Percentiles rank a stretch among this genome's conserved stretches.
Evolutionary conservation across 2,329 filamentous ascomycete species (phyloP).

Genomic region (Phyllosticta ampelicida): DNA sequence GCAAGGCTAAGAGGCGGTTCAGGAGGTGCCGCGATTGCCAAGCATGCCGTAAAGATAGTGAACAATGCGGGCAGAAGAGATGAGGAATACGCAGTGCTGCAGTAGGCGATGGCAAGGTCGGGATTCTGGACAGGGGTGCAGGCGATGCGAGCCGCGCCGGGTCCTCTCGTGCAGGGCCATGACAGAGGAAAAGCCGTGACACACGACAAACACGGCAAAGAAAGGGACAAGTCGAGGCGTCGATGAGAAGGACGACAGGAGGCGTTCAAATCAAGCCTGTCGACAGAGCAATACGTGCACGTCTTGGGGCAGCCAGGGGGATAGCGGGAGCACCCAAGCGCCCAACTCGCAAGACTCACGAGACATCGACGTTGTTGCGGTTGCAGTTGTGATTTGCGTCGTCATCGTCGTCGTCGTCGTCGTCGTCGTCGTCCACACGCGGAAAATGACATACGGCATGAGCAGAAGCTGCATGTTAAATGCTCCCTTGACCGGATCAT

Average conservation of each 20-base stretch:
- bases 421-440: background rate
- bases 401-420: background rate
- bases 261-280: no score
- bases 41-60: background rate
- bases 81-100: background rate
- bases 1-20: background rate
- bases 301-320: no score
- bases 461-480: background rate
- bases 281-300: no score
- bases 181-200: background rate
- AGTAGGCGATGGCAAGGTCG: background rate
- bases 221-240: no score
- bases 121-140: background rate
- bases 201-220: no score
- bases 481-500: background rate
- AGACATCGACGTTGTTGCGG: background rate
- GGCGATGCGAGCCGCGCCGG: background rate
- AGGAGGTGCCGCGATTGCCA: background rate
- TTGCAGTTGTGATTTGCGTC: background rate
- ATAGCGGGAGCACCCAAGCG: no score
- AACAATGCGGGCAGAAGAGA: background rate
- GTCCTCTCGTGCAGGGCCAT: background rate
- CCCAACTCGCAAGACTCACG: no score
- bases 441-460: background rate
- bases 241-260: no score